Conservation (phyloP, 2,329 filamentous ascomycete species). For the Fusarium napiforme region DNA sequence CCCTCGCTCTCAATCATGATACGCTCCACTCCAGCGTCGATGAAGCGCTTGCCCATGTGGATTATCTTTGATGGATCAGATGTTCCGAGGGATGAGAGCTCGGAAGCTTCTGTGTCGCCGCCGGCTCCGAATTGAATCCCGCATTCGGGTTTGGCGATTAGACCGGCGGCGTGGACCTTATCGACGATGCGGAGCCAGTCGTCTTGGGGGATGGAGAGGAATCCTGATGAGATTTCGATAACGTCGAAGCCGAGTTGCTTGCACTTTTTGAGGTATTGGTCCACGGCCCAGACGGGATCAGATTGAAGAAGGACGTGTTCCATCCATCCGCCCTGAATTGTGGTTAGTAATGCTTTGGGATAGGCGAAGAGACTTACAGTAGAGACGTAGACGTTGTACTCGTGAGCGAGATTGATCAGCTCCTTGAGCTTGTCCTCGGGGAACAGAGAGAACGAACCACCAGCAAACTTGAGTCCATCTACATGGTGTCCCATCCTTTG, state of each 20-base stretch:
- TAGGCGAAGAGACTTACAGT: background rate
- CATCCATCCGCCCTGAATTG: constrained; percentile 10
- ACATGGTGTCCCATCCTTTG: constrained; percentile 61
- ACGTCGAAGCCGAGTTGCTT: constrained; percentile 65
- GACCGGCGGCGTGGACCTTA: constrained; percentile 56
- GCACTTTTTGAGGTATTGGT: constrained; percentile 63
- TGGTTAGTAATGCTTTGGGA: background rate
- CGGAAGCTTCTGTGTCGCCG: constrained; percentile 60
- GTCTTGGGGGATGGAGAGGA: constrained; percentile 63
- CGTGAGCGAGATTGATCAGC: constrained; percentile 13
- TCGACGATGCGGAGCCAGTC: constrained; percentile 65
- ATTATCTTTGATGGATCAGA: constrained; percentile 37
- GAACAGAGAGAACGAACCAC: constrained; percentile 45
- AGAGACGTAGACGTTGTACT: constrained; percentile 23
- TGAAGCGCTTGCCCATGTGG: constrained; percentile 60
- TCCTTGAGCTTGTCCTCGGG: background rate
- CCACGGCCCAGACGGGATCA: constrained; percentile 56
- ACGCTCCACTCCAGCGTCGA: constrained; percentile 63
- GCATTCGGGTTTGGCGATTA: constrained; percentile 65
- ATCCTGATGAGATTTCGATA: constrained; percentile 63
- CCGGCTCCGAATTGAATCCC: constrained; percentile 68
- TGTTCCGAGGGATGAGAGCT: constrained; percentile 47
- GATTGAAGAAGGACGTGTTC: constrained; percentile 36
- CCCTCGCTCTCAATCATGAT: constrained; percentile 70
- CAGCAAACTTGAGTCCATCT: constrained; percentile 66